Evolutionary conservation across 2,329 filamentous ascomycete species (phyloP), one percentile per base, ranked within the genome.

Genomic region (Ambrosiella xylebori): DNA sequence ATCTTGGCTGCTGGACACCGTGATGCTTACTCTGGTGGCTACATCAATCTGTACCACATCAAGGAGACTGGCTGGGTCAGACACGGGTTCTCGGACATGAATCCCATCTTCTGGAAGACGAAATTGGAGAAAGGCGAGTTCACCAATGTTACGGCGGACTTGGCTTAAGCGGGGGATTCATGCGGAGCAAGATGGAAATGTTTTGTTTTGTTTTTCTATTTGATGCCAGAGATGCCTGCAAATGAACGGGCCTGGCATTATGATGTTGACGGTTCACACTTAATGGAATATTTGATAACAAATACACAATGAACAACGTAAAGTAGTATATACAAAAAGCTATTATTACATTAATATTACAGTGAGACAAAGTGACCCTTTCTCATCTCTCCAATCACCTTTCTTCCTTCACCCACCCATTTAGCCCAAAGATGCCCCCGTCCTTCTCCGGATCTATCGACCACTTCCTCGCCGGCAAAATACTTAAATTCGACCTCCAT

Each of bases 41-140:
- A 82, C 75, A 96, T 98, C 79, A 98, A 98, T 76, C 70, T 97
- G 68, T 98, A 98, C 74, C 93, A 98, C 68, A 90, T 98, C 70
- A 96, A 96, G 82, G 91, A 98, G 76, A 85, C 89, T 63, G 93
- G 93, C 65, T 98, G 93, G 93, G 90, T 95, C 67, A 95, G 95
- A 80, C 91, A 97, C 69, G 93, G 93, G 62, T 98, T 98, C 79
- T 89, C 77, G 68, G 93, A 98, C 72, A 97, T 91, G 65, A 96
- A 97, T 77, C 91, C 91, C 50, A 95, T 97, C 69, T 98, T 98
- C 84, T 98, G 93, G 93, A 86, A 95, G 78, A 96, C 90, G 54
- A 98, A 98, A 82, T 74, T 98, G 68, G 86, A 95, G 71, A 95
- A 95, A 81, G 90, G 90, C 71, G 93, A 98, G 76, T 98, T 98